These are phyloP conservation scores for Camellia granthamiana DNA, from an alignment of 148 eudicot species.

Conservation along the genomic window DNA sequence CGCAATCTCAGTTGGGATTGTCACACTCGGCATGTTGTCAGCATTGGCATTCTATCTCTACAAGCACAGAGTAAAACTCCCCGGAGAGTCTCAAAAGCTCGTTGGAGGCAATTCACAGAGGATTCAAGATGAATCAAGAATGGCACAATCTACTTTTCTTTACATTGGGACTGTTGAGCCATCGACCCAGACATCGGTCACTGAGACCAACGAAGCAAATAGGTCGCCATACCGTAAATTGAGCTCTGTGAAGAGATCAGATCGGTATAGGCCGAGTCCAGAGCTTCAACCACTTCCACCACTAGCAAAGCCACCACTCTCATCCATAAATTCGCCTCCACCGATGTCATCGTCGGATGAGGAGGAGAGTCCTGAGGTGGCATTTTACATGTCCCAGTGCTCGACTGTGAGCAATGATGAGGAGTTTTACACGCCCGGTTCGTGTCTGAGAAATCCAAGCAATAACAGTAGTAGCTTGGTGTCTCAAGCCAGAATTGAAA, in stretches of 20 bases:
- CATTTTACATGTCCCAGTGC: slow-evolving; percentile 74
- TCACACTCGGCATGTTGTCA: slow-evolving; percentile 75
- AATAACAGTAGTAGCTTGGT: slow-evolving; percentile 16
- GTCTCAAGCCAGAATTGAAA: slow-evolving; percentile 25
- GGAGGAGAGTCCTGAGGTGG: slow-evolving; percentile 56
- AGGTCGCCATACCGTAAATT: slow-evolving; percentile 75
- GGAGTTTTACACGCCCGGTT: slow-evolving; percentile 35
- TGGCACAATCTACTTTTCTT: slow-evolving; percentile 61
- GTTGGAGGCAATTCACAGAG: slow-evolving; percentile 46
- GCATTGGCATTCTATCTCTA: slow-evolving; percentile 73
- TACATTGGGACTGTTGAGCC: slow-evolving; percentile 85
- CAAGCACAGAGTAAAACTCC: slow-evolving; percentile 48
- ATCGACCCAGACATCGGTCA: slow-evolving; percentile 34
- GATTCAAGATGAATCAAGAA: slow-evolving; percentile 41
- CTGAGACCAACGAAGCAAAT: slow-evolving; percentile 31
- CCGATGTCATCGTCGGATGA: slow-evolving; percentile 46
- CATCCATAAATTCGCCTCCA: slow-evolving; percentile 53
- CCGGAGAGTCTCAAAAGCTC: slow-evolving; percentile 57
- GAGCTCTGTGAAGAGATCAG: slow-evolving; percentile 44
- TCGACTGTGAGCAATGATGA: slow-evolving; percentile 68
- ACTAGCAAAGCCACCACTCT: slow-evolving; percentile 49
- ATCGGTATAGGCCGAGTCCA: slow-evolving; percentile 79
- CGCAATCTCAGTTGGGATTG: slow-evolving; percentile 68
- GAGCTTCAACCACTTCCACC: slow-evolving; percentile 89
- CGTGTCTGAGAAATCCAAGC: slow-evolving; percentile 26